Conservation (phyloP, 2,329 filamentous ascomycete species). For the Verticillium albo-atrum region DNA sequence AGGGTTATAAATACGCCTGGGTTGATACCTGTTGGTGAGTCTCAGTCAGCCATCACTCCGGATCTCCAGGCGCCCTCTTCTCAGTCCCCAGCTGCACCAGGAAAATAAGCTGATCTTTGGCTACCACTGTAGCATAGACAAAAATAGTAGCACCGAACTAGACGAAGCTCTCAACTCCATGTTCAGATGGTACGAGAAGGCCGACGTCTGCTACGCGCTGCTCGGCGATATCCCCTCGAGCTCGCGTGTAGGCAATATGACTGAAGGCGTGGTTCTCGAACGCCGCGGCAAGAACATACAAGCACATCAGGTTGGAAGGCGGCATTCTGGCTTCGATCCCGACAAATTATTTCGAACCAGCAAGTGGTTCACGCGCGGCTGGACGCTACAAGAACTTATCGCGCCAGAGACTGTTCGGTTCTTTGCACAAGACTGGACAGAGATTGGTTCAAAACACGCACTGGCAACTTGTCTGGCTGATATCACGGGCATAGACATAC, state of each 20-base stretch:
- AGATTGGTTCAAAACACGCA: constrained; percentile 6
- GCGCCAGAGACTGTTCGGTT: constrained; percentile 15
- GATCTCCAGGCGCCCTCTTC: too few relatives aligned
- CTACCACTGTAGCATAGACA: constrained; percentile 10
- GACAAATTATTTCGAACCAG: not conserved
- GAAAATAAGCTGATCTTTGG: too few relatives aligned
- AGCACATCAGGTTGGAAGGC: too few relatives aligned
- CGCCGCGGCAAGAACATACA: too few relatives aligned
- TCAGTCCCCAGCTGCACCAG: too few relatives aligned
- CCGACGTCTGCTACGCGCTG: constrained; percentile 14
- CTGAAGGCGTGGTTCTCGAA: too few relatives aligned
- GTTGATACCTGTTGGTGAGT: too few relatives aligned
- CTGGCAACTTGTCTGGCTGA: constrained; percentile 14
- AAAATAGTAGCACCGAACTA: constrained; percentile 11
- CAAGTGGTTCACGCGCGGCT: constrained; percentile 15
- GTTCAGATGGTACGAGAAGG: constrained; percentile 12
- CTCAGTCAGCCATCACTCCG: too few relatives aligned
- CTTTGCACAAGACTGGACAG: constrained; percentile 11
- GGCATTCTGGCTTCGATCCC: too few relatives aligned
- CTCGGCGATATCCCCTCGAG: constrained; percentile 1
- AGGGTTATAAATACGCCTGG: too few relatives aligned
- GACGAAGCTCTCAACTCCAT: constrained; percentile 15
- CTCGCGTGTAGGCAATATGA: too few relatives aligned
- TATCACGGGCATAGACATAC: constrained; percentile 20
- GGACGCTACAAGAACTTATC: constrained; percentile 18